Evolutionary conservation across 129 eudicot genomes (phyloP).

Genomic region (Glebionis coronaria): DNA sequence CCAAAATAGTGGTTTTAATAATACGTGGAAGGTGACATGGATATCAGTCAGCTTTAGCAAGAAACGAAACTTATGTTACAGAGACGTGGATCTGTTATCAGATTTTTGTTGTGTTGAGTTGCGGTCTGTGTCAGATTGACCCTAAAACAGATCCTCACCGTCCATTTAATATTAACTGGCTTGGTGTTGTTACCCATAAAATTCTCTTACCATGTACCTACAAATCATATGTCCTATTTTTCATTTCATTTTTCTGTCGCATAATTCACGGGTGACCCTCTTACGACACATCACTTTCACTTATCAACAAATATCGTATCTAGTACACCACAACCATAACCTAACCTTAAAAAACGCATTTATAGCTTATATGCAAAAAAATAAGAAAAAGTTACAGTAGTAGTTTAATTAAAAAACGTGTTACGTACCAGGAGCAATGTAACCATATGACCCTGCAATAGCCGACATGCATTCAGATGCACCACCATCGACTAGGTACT

Average conservation of each 20-base stretch:
- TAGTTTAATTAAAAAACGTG: not conserved
- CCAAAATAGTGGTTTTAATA: conserved; percentile 4
- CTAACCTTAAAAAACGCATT: no score
- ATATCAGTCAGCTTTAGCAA: conserved; percentile 32
- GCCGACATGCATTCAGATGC: conserved; percentile 93
- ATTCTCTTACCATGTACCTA: conserved; percentile 23
- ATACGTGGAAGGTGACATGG: conserved; percentile 34
- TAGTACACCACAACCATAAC: conserved; percentile 13
- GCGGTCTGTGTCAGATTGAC: conserved; percentile 38
- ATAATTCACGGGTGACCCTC: conserved; percentile 36
- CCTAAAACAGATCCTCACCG: conserved; percentile 22
- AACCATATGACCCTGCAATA: conserved; percentile 93
- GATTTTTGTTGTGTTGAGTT: conserved; percentile 33
- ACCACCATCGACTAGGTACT: conserved; percentile 75
- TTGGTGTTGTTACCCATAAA: conserved; percentile 41
- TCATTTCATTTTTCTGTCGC: conserved; percentile 23
- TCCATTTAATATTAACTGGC: conserved; percentile 15
- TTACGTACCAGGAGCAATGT: conserved; percentile 93
- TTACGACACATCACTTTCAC: conserved; percentile 33
- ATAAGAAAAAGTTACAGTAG: no score
- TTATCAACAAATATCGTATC: not conserved
- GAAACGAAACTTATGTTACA: conserved; percentile 24
- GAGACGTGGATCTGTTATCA: conserved; percentile 41
- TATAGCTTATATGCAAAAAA: no score
- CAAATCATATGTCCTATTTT: conserved; percentile 30